phyloP scores from a whole-genome alignment of 2,329 filamentous ascomycete genomes.

The Botrytis aclada region DNA sequence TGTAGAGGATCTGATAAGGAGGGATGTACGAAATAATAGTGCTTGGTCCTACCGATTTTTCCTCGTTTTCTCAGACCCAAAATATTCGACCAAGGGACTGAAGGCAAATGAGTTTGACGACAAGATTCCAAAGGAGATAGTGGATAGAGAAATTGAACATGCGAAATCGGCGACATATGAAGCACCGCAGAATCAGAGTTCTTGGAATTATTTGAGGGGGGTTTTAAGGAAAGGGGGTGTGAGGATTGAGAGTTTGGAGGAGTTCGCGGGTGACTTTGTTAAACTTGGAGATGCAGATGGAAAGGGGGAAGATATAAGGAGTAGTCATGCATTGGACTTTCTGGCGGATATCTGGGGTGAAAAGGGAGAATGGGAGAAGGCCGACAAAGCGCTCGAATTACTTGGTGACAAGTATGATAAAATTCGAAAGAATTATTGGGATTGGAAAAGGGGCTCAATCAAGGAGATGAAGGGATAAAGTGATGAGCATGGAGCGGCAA shows the following conservation, averaged over 20 bases:
- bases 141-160: constrained; percentile 74
- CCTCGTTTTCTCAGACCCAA: constrained; percentile 71
- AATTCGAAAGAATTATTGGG: constrained; percentile 89
- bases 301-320: constrained; percentile 51
- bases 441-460: constrained; percentile 54
- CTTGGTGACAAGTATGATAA: constrained; percentile 86
- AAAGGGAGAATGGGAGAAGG: constrained; percentile 57
- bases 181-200: constrained; percentile 89
- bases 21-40: constrained; percentile 91
- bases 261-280: constrained; percentile 52
- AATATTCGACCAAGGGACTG: constrained; percentile 45
- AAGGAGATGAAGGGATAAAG: constrained; percentile 16
- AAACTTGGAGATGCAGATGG: constrained; percentile 41
- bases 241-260: constrained; percentile 44
- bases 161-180: constrained; percentile 69
- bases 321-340: constrained; percentile 67
- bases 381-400: constrained; percentile 66
- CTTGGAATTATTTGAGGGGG: constrained; percentile 89
- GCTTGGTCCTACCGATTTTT: constrained; percentile 98
- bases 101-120: constrained; percentile 53
- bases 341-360: constrained; percentile 63
- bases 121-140: constrained; percentile 56
- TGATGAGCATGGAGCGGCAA: background rate
- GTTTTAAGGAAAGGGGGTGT: constrained; percentile 66
- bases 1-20: constrained; percentile 68